A percentile compares a stretch with the other conserved stretches of the same genome.
These are phyloP conservation scores for Leishmania mexicana DNA, from an alignment of 208 protist species.

Conservation along the genomic window DNA sequence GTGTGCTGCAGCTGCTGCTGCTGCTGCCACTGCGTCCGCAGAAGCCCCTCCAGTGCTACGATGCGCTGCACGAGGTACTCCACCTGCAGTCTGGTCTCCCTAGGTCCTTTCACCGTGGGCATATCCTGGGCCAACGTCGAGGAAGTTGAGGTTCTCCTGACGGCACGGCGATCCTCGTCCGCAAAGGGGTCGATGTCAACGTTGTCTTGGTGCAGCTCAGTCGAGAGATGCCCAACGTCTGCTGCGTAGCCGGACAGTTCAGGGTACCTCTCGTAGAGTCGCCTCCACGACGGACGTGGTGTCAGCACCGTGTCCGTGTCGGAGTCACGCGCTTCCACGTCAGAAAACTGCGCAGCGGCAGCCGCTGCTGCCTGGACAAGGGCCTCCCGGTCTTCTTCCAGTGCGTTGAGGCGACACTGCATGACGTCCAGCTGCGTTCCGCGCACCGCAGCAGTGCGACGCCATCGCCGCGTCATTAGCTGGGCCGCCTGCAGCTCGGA, in stretches of 20 bases:
- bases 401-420: constrained; percentile 44
- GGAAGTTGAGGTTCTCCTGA: neutral
- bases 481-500: constrained; percentile 57
- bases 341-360: neutral
- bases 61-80: constrained; percentile 75
- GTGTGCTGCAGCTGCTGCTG: neutral
- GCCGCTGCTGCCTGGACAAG: constrained; percentile 21
- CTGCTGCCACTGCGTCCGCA: constrained; percentile 21
- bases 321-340: neutral
- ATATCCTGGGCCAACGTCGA: neutral
- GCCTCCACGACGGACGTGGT: constrained; percentile 72
- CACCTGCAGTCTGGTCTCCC: constrained; percentile 62
- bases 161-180: neutral
- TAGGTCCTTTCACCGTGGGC: constrained; percentile 43
- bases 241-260: constrained; percentile 43
- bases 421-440: constrained; percentile 84
- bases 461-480: constrained; percentile 52
- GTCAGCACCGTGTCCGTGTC: constrained; percentile 44
- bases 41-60: constrained; percentile 31
- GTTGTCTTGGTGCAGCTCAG: constrained; percentile 2
- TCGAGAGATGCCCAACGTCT: constrained; percentile 23
- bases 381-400: constrained; percentile 45
- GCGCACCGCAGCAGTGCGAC: constrained; percentile 74
- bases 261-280: constrained; percentile 40
- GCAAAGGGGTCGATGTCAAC: neutral